phyloP scores from a whole-genome alignment of 345 rosid genomes.

The Pistacia atlantica region DNA sequence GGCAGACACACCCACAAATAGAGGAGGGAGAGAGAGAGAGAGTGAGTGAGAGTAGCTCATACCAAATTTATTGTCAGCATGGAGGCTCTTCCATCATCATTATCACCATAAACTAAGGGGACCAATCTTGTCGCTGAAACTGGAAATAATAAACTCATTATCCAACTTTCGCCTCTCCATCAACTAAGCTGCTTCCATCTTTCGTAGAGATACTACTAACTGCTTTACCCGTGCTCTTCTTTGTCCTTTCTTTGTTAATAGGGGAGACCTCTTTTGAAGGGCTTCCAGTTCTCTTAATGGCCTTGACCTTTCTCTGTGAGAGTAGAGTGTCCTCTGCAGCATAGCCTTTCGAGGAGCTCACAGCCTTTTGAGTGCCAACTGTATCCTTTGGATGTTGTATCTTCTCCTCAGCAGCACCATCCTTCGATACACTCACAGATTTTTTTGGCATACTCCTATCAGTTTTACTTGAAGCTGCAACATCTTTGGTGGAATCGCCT shows the following conservation, averaged over 20 bases:
- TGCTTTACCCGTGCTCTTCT: constrained; percentile 38
- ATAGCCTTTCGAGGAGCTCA: constrained; percentile 38
- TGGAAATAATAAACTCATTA: constrained; percentile 20
- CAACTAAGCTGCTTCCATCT: constrained; percentile 53
- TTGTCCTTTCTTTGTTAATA: constrained; percentile 38
- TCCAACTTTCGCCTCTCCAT: constrained; percentile 66
- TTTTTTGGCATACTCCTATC: constrained; percentile 39
- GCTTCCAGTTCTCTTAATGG: constrained; percentile 45
- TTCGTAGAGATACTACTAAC: constrained; percentile 37
- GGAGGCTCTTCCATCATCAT: constrained; percentile 27
- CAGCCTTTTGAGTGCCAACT: constrained; percentile 26
- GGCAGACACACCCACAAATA: neutral
- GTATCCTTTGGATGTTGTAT: constrained; percentile 31
- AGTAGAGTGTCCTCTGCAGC: constrained; percentile 38
- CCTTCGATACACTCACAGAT: constrained; percentile 34
- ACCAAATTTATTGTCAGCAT: constrained; percentile 22
- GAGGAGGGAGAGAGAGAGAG: neutral
- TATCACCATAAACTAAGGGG: constrained; percentile 6
- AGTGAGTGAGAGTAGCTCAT: neutral
- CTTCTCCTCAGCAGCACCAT: constrained; percentile 40
- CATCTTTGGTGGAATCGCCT: constrained; percentile 29
- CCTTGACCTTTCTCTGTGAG: constrained; percentile 65
- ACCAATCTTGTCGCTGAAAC: constrained; percentile 15
- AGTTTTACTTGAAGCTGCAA: constrained; percentile 27
- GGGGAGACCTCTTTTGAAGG: constrained; percentile 43